Conservation (phyloP, 345 rosid genomes). For the Geranium rotundifolium region DNA sequence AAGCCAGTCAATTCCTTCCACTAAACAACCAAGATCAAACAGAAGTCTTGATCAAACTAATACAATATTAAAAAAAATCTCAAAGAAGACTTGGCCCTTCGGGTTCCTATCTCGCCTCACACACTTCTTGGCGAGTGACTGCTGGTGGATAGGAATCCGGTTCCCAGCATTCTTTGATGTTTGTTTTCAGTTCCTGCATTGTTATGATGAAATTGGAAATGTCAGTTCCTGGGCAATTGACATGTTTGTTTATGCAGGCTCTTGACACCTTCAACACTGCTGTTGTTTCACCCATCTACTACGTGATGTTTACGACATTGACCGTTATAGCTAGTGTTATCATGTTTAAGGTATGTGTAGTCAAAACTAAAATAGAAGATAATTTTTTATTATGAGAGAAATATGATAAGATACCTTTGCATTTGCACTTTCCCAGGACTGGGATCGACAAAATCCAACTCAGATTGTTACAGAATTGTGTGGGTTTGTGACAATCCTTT, state of each 20-base stretch:
- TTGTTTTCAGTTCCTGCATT: not conserved
- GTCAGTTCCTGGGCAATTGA: slow-evolving; percentile 1
- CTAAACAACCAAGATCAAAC: no score
- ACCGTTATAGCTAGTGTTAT: slow-evolving; percentile 83
- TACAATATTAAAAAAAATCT: no score
- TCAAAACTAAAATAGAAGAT: not conserved
- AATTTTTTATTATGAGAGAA: not conserved
- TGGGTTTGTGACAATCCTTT: slow-evolving; percentile 74
- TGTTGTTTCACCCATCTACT: slow-evolving; percentile 84
- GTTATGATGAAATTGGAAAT: not conserved
- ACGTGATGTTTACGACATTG: slow-evolving; percentile 79
- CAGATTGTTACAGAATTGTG: slow-evolving; percentile 72
- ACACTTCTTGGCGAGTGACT: not conserved
- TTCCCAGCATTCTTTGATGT: not conserved
- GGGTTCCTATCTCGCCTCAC: not conserved
- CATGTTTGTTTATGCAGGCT: slow-evolving; percentile 41
- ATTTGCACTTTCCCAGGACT: slow-evolving; percentile 34
- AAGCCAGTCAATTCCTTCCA: no score
- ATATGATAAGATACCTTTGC: not conserved
- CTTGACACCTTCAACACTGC: slow-evolving; percentile 91
- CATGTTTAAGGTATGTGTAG: slow-evolving; percentile 69
- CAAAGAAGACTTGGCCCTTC: no score
- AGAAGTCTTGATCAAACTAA: no score
- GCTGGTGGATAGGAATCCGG: not conserved
- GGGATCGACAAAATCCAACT: slow-evolving; percentile 79